phyloP scores from a whole-genome alignment of 192 early-diverging fungal genomes.

The Linnemannia exigua region DNA sequence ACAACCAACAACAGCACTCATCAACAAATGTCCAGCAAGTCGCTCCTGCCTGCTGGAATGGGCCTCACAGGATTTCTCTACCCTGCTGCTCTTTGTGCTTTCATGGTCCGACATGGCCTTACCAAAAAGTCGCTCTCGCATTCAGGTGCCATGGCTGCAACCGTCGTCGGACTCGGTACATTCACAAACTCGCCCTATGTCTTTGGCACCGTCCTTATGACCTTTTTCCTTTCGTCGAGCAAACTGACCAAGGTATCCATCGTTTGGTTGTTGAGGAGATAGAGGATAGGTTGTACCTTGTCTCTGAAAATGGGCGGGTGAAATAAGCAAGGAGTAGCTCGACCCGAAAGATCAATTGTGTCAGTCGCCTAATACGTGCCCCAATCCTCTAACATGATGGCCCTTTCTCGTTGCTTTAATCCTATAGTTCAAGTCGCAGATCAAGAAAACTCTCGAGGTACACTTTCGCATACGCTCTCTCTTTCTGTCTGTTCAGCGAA shows the following conservation, averaged over 20 bases:
- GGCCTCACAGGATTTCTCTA: constrained; percentile 47
- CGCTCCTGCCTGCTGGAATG: constrained; percentile 26
- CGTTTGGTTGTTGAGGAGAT: neutral
- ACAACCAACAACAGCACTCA: neutral
- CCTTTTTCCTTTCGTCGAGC: constrained; percentile 81
- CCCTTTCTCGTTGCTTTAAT: neutral
- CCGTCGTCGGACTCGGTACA: constrained; percentile 80
- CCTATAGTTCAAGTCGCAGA: constrained; percentile 43
- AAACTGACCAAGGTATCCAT: constrained; percentile 66
- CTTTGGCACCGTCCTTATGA: constrained; percentile 77
- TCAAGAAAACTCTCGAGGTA: constrained; percentile 54
- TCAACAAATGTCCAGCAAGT: constrained; percentile 24
- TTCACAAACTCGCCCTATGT: constrained; percentile 75
- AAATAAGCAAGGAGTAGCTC: no score
- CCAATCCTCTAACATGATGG: neutral
- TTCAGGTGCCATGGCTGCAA: constrained; percentile 81
- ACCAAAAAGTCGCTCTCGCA: constrained; percentile 77
- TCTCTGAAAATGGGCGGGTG: no score
- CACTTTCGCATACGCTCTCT: neutral
- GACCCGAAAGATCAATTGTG: no score
- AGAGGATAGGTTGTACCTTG: no score
- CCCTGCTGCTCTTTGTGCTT: constrained; percentile 63
- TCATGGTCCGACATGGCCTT: constrained; percentile 70
- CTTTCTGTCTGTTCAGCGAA: neutral
- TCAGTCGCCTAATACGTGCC: no score